Evolutionary conservation across 2,329 filamentous ascomycete genomes (phyloP).

Genomic region (Colletotrichum sojae): DNA sequence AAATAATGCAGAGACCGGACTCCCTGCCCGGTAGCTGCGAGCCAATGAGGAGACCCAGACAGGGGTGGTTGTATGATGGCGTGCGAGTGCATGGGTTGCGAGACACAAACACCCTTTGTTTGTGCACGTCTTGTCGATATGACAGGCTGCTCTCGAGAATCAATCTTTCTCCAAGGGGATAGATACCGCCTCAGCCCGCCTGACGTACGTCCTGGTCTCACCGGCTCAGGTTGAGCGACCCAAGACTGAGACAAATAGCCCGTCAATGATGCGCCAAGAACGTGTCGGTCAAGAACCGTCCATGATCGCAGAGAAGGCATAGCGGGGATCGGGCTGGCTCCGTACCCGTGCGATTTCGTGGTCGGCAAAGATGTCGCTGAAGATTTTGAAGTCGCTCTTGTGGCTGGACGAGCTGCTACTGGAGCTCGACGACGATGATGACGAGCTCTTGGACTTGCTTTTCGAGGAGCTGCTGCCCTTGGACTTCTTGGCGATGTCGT

Average conservation of each 20-base stretch:
- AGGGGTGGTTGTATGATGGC: conserved; percentile 14
- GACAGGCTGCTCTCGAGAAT: conserved; percentile 24
- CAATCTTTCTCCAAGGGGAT: conserved; percentile 26
- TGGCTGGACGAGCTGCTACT: conserved; percentile 46
- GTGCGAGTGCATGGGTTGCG: conserved; percentile 23
- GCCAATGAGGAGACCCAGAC: conserved; percentile 26
- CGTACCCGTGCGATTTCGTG: conserved; percentile 65
- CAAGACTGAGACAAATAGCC: conserved; percentile 26
- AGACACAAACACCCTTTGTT: conserved; percentile 33
- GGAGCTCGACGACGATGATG: conserved; percentile 48
- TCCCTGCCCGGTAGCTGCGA: conserved; percentile 17
- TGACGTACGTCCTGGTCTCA: conserved; percentile 35
- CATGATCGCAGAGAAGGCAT: conserved; percentile 51
- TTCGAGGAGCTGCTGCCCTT: conserved; percentile 47
- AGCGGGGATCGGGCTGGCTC: conserved; percentile 67
- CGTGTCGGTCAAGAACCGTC: conserved; percentile 36
- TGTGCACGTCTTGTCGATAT: conserved; percentile 1
- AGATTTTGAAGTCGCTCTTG: conserved; percentile 65
- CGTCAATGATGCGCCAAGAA: conserved; percentile 14
- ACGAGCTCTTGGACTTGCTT: conserved; percentile 51
- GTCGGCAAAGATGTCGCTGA: conserved; percentile 65
- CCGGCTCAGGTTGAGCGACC: conserved; percentile 17
- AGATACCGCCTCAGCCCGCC: conserved; percentile 22
- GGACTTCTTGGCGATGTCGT: conserved; percentile 69
- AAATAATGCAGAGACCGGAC: conserved; percentile 16